Evolutionary conservation across 2,329 filamentous ascomycete species (phyloP).

Genomic region (Plenodomus lindquistii): DNA sequence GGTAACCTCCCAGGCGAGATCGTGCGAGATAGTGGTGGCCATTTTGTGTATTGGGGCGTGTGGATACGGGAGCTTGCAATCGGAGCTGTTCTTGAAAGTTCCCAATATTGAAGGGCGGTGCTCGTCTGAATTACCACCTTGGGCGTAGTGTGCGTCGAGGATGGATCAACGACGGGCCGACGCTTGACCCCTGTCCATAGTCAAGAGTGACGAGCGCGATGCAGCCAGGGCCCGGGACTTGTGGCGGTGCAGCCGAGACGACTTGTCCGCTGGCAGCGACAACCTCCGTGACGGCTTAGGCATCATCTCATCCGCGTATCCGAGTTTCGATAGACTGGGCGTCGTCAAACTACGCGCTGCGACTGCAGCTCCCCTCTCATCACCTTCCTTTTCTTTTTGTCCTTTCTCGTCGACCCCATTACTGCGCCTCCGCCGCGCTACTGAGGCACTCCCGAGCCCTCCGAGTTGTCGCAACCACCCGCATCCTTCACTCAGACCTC

Average conservation of each 20-base stretch:
- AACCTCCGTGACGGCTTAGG: slow-evolving; percentile 6
- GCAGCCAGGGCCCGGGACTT: not conserved
- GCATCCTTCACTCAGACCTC: slow-evolving; percentile 4
- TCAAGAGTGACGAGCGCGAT: not conserved
- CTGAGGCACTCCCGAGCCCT: slow-evolving; percentile 19
- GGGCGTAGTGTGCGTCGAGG: slow-evolving; percentile 25
- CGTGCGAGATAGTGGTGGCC: slow-evolving; percentile 72
- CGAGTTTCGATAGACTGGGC: slow-evolving; percentile 1
- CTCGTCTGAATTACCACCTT: slow-evolving; percentile 34
- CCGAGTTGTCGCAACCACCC: slow-evolving; percentile 14
- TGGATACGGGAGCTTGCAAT: slow-evolving; percentile 32
- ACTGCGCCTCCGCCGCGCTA: slow-evolving; percentile 7
- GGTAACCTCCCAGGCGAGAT: slow-evolving; percentile 93
- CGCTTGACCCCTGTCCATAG: not conserved
- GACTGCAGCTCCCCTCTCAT: slow-evolving; percentile 4
- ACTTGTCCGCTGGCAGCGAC: slow-evolving; percentile 12
- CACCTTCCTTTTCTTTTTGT: slow-evolving; percentile 17
- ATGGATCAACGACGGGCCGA: slow-evolving; percentile 27
- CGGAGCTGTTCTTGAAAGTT: slow-evolving; percentile 22
- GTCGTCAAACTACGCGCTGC: slow-evolving; percentile 7
- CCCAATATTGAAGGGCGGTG: slow-evolving; percentile 25
- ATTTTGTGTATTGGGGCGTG: slow-evolving; percentile 45
- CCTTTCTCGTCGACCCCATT: slow-evolving; percentile 3
- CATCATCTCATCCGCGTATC: slow-evolving; percentile 6
- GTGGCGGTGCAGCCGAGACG: slow-evolving; percentile 16